These are phyloP conservation scores for Macadamia tetraphylla DNA, from an alignment of 164 flowering plant species.

Conservation along the genomic window DNA sequence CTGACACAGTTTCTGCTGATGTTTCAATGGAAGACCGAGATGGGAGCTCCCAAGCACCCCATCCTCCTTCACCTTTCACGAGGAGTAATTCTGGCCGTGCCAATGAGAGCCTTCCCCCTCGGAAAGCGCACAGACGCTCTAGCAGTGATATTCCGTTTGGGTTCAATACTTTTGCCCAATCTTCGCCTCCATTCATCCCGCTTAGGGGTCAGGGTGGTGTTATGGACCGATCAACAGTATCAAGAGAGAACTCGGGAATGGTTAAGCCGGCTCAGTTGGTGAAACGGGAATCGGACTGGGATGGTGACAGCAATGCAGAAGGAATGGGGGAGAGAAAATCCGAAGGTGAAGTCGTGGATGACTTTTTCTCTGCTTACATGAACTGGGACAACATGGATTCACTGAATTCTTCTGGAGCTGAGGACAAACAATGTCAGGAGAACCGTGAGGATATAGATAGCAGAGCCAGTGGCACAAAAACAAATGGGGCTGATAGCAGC, in stretches of 20 bases:
- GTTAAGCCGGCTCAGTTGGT: constrained; percentile 51
- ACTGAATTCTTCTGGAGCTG: constrained; percentile 58
- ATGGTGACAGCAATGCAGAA: constrained; percentile 38
- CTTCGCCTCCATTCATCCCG: constrained; percentile 45
- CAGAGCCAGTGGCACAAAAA: constrained; percentile 80
- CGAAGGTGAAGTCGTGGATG: constrained; percentile 81
- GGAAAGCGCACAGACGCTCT: constrained; percentile 80
- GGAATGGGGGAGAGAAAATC: constrained; percentile 72
- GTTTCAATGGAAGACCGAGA: constrained; percentile 70
- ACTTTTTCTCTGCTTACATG: constrained; percentile 75
- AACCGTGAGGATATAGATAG: constrained; percentile 66
- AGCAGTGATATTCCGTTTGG: constrained; percentile 88
- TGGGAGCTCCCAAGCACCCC: constrained; percentile 26
- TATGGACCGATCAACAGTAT: constrained; percentile 29
- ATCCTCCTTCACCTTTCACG: constrained; percentile 26
- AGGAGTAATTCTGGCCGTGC: constrained; percentile 27
- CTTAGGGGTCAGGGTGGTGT: constrained; percentile 28
- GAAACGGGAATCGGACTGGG: constrained; percentile 57
- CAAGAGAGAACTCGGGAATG: constrained; percentile 31
- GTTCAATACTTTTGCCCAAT: constrained; percentile 42
- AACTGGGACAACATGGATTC: constrained; percentile 75
- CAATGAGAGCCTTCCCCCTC: constrained; percentile 75
- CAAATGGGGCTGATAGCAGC: constrained; percentile 80
- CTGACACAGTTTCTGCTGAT: constrained; percentile 46
- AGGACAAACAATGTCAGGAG: constrained; percentile 45